Conservation (phyloP, 495 filamentous ascomycete species). For the Usnea hakonensis region DNA sequence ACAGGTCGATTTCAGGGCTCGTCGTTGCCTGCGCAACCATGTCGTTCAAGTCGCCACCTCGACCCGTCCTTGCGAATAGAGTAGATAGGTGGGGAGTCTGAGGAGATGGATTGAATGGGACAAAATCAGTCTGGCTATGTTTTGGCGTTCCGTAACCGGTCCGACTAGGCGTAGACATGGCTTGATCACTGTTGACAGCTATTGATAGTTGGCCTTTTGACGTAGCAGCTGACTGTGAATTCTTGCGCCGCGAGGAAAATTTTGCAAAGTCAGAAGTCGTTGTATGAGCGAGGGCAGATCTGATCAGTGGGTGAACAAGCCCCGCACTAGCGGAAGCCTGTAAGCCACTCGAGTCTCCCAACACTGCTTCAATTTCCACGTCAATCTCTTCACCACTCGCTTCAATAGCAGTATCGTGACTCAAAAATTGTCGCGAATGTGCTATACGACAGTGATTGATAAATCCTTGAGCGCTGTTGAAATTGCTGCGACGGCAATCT, state of each 20-base stretch:
- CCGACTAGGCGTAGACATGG: neutral
- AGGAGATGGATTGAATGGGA: conserved; percentile 50
- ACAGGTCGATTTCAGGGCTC: conserved; percentile 41
- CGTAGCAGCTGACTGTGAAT: neutral
- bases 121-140: neutral
- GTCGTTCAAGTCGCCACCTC: conserved; percentile 53
- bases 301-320: conserved; percentile 63
- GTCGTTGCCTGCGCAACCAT: conserved; percentile 52
- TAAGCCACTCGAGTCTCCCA: conserved; percentile 39
- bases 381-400: conserved; percentile 79
- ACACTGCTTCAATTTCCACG: conserved; percentile 49
- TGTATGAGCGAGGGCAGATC: conserved; percentile 38
- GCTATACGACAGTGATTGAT: conserved; percentile 98
- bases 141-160: neutral
- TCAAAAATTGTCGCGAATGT: conserved; percentile 82
- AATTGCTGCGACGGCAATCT: conserved; percentile 80
- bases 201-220: neutral
- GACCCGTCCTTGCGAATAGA: conserved; percentile 57
- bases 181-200: neutral
- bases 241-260: conserved; percentile 37
- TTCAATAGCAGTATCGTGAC: conserved; percentile 88
- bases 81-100: conserved; percentile 71
- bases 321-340: conserved; percentile 38
- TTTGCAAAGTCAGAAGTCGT: conserved; percentile 41
- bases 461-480: conserved; percentile 92